Base-by-base conservation (phyloP, 1,284 basidiomycete genomes). In the Sporisorium sorghi region DNA sequence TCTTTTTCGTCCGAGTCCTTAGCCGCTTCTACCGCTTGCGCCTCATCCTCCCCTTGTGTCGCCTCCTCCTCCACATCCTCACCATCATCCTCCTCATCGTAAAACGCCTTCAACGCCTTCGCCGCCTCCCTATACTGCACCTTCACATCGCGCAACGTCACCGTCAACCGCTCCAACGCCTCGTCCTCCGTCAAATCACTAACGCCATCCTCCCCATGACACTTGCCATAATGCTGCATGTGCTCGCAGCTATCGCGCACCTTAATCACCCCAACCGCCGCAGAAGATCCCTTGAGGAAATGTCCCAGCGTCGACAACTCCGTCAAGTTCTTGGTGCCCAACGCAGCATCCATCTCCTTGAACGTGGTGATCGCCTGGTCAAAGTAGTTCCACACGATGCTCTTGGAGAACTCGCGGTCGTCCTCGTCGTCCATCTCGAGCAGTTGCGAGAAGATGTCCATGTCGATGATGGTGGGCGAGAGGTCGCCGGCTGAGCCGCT, bases 221-320 rank as follows among this genome's bases (percentile, higher is more conserved):
- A 70, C 62, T 86, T 88, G 53, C 93, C 93, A 81, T 91, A 83
- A 85, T 94, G 90, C 85, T 96, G 94, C 84, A 96, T 94, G 85
- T 89, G 89, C 85, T 93, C 93, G 86, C 94, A 96, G 47, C 90
- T 90, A 28, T 87, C 88, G 83, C 93, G 90, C 58, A 97, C 93
- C 78, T 89, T 90, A 73, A 87, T 87, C 42, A 94, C 89, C 37
- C 94, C 94, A 44, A 97, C 88, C 1, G 94, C 93, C 15, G 94
- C 94, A 32, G 93, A 94, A 2, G 93, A 95, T 51, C 94, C 94
- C 85, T 97, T 97, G 83, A 97, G 89, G 85, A 93, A 97, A 85
- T 97, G 94, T 0, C 94, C 94, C 12, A 93, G 87, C 17, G 87
- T 87, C 5, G 92, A 91, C 15, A 97, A 88, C 74, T 89, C 86